Base-by-base conservation (phyloP, 1,284 basidiomycete species). In the Moesziomyces sp. region DNA sequence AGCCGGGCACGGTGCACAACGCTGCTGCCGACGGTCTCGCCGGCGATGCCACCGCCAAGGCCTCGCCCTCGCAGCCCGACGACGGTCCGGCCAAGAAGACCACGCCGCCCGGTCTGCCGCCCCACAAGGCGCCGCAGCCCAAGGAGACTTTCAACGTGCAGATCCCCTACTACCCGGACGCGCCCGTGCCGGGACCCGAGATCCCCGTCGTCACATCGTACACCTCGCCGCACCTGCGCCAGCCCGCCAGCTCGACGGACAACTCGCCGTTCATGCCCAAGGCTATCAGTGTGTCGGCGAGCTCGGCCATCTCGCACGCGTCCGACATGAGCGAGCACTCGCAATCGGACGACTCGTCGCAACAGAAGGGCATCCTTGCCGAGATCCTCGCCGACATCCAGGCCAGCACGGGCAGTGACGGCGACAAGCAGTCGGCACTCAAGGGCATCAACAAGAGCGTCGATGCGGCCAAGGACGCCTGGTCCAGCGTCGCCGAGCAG, bases 131-230 rank as follows among this genome's bases (percentile, higher is more conserved):
- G 7, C 68, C 73, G 18, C 42, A 58, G n/a, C 56, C 73, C 43
- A 61, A 63, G 43, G 74, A 80, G 59, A 71, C 66, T 14, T 80
- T 81, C 68, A 74, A 79, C 59, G 35, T 81, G 26, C 62, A 67
- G 52, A 74, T 82, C 35, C 80, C 80, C 33, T 78, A 76, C 58
- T 76, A 79, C 62, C 55, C 71, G 30, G 70, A 72, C 49, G 64
- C 70, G 52, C 51, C 74, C 46, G 63, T 68, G 30, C 68, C 66
- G 35, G 65, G 62, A 18, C 53, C 68, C 52, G 49, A 74, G 28
- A 78, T 78, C 51, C 74, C 76, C 44, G 51, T 78, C 40, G 69
- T 78, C 45, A 76, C 76, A 7, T 76, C 76, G 9, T 78, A 78
- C 74, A 74, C 73, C 42, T 72, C 68, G 28, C 74, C 65, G 35